Evolutionary conservation across 108 stramenopile species (phyloP).

Genomic region (Aureococcus anophagefferens): DNA sequence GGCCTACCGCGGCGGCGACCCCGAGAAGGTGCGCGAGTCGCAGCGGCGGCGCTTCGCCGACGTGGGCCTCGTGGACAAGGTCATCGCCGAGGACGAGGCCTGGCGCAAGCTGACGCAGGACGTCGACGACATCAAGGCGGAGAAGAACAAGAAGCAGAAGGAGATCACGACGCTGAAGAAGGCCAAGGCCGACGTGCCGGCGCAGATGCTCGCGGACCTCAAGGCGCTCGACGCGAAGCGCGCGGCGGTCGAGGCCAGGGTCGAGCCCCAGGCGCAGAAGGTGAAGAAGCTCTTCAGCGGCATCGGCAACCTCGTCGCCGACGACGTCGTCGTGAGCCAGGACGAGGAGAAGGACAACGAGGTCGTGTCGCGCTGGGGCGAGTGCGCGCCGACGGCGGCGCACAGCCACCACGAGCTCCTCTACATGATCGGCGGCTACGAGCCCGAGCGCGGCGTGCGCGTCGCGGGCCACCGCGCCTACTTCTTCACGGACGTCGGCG

Average conservation of each 20-base stretch:
- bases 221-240: neutral
- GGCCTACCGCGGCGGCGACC: slow-evolving; percentile 83
- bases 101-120: slow-evolving; percentile 61
- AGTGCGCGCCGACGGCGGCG: slow-evolving; percentile 62
- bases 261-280: slow-evolving; percentile 34
- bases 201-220: neutral
- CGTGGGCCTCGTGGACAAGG: slow-evolving; percentile 75
- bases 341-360: slow-evolving; percentile 91
- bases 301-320: slow-evolving; percentile 94
- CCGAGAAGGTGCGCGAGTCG: slow-evolving; percentile 69
- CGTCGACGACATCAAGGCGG: slow-evolving; percentile 76
- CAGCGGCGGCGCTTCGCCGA: slow-evolving; percentile 62
- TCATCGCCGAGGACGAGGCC: slow-evolving; percentile 73
- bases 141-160: slow-evolving; percentile 76
- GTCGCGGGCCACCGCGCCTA: slow-evolving; percentile 97
- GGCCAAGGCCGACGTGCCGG: neutral
- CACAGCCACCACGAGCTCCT: slow-evolving; percentile 92
- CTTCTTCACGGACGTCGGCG: slow-evolving; percentile 93
- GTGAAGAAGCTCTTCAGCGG: slow-evolving; percentile 51
- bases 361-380: slow-evolving; percentile 62
- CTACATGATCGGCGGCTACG: slow-evolving; percentile 95
- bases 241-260: neutral
- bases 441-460: slow-evolving; percentile 78
- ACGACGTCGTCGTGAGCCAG: slow-evolving; percentile 78
- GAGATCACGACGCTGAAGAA: slow-evolving; percentile 32